Evolutionary conservation across 768 basidiomycete genomes (phyloP), one percentile per base, ranked within the genome.

Genomic region (Tylopilus cervinicoccineus): DNA sequence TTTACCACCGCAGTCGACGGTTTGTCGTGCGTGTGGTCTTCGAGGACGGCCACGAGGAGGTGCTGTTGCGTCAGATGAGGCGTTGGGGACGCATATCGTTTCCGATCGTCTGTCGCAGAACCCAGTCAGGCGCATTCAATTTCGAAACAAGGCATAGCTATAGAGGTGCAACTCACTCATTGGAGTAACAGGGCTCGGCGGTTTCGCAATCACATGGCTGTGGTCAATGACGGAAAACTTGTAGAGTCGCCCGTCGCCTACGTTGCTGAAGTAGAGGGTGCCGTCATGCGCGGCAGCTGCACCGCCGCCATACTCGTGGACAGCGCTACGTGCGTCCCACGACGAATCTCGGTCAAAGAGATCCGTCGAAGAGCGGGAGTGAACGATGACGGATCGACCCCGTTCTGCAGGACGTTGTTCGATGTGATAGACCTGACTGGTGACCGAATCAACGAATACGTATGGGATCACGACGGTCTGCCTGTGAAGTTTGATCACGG

Each of bases 251-350:
- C 39, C 47, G 11, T 47, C 47, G 2, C 6, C 32, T 3, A 27
- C 47, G 9, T 47, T 26, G 32, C 46, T 40, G 17, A 47, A 47
- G 14, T 34, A 47, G 31, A 47, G 11, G 17, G 34, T 29, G 23
- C 38, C 24, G 17, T 47, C 31, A 14, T 47, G 19, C 16, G 24
- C 46, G 13, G 24, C 9, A 10, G 46, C 46, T 11, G 38, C 38
- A 6, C 46, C 46, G 12, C 46, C 38, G 10, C 38, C 46, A 13
- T 47, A 47, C 14, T 20, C 46, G 28, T 47, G 46, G 3, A 47
- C 38, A 12, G 38, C 38, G 7, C 38, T 47, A 14, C 46, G 38
- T 17, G 46, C 46, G 24, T 40, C 13, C 46, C 46, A 40, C 9
- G 38, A 16, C 5, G 38, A 47, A 7, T 9, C 46, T 19, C 16